Evolutionary conservation across 345 rosid genomes (phyloP).

Genomic region (Eucalyptus sp.): DNA sequence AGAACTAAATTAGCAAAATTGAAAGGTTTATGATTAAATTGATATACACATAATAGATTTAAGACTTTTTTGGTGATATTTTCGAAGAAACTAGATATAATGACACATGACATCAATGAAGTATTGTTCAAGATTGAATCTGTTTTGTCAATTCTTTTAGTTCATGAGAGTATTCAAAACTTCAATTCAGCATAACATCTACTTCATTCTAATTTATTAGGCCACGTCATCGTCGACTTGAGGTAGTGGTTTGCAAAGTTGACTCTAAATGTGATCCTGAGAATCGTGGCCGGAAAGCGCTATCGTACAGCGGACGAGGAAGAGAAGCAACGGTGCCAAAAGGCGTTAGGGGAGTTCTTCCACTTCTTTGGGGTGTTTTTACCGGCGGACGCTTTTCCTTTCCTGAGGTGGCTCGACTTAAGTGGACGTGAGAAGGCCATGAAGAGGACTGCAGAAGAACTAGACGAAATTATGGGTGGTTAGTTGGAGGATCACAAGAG

Average conservation of each 20-base stretch:
- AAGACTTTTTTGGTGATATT: neutral
- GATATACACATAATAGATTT: too few species aligned
- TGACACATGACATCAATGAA: neutral
- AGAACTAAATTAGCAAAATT: too few species aligned
- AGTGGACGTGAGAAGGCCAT: constrained; percentile 14
- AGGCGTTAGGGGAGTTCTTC: neutral
- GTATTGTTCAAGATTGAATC: neutral
- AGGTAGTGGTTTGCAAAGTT: constrained; percentile 13
- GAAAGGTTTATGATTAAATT: too few species aligned
- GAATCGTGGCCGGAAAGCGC: constrained; percentile 21
- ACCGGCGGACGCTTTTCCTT: constrained; percentile 6
- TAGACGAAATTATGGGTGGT: neutral
- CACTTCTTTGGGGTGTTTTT: neutral
- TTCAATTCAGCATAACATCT: neutral
- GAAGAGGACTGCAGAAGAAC: constrained; percentile 1
- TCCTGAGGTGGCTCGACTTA: constrained; percentile 11
- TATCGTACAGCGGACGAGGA: neutral
- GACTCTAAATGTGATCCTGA: constrained; percentile 7
- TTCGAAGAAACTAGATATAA: neutral
- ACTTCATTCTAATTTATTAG: neutral
- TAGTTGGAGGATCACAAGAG: constrained; percentile 10
- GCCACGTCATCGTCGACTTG: constrained; percentile 11
- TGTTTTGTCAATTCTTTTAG: neutral
- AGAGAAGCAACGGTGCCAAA: neutral
- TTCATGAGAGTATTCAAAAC: neutral